Evolutionary conservation across 2,329 filamentous ascomycete species (phyloP).

Genomic region (Rhexocercosporidium sp.): DNA sequence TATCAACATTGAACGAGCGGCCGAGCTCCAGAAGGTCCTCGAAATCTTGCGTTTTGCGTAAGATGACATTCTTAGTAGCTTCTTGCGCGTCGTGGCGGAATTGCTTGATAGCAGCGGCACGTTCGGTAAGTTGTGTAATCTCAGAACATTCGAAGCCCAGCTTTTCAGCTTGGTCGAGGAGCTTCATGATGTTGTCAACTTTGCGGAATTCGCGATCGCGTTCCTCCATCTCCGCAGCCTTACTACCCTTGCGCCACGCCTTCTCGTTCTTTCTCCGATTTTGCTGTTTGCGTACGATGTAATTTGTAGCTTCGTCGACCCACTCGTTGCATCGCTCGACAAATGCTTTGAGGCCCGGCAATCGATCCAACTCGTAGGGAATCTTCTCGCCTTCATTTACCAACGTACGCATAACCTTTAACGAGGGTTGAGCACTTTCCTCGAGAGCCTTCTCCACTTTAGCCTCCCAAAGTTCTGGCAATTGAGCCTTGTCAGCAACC

Average conservation of each 20-base stretch:
- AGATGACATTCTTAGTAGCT: constrained; percentile 69
- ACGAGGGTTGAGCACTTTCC: constrained; percentile 80
- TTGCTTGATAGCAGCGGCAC: constrained; percentile 80
- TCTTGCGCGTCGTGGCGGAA: constrained; percentile 80
- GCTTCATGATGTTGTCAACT: constrained; percentile 83
- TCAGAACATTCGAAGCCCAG: constrained; percentile 94
- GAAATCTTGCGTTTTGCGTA: constrained; percentile 73
- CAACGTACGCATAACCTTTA: constrained; percentile 84
- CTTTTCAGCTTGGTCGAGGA: constrained; percentile 82
- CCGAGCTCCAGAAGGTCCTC: constrained; percentile 92
- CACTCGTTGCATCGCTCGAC: constrained; percentile 97
- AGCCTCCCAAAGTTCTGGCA: constrained; percentile 87
- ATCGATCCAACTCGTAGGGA: constrained; percentile 83
- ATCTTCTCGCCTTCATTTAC: constrained; percentile 96
- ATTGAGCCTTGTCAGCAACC: constrained; percentile 82
- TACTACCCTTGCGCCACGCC: constrained; percentile 76
- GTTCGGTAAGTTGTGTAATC: constrained; percentile 83
- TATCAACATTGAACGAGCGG: constrained; percentile 87
- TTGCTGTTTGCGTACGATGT: constrained; percentile 96
- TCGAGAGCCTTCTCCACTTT: constrained; percentile 87
- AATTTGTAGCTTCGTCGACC: constrained; percentile 96
- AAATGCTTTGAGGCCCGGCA: constrained; percentile 83
- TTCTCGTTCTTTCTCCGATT: constrained; percentile 95
- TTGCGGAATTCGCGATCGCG: constrained; percentile 83
- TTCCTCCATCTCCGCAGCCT: constrained; percentile 83